Evolutionary conservation across 257 asterid genomes (phyloP).

Genomic region (Forsythia suspensa): DNA sequence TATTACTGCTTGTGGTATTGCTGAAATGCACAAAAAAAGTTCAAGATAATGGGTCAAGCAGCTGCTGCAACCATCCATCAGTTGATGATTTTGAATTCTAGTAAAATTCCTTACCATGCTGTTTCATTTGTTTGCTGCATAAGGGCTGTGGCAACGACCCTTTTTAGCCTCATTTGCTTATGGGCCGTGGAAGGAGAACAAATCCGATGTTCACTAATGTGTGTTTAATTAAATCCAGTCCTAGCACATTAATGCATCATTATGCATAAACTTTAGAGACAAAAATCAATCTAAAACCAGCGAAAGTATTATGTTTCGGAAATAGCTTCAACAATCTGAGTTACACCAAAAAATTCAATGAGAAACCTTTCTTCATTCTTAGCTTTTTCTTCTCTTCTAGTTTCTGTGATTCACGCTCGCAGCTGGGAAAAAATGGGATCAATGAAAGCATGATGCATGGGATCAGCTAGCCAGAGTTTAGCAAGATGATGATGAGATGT

Average conservation of each 20-base stretch:
- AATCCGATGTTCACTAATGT: not conserved
- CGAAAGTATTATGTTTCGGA: not conserved
- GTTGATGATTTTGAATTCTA: no score
- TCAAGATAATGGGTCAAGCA: no score
- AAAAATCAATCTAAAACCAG: not conserved
- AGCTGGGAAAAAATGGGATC: constrained; percentile 50
- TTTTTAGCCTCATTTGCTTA: no score
- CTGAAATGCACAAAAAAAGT: no score
- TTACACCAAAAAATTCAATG: not conserved
- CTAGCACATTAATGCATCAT: not conserved
- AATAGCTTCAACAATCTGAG: not conserved
- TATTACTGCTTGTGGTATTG: no score
- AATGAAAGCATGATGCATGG: constrained; percentile 39
- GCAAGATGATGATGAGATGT: constrained; percentile 52
- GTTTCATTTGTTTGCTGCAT: no score
- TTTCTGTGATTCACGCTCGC: constrained; percentile 7
- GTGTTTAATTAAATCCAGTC: not conserved
- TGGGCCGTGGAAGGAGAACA: not conserved
- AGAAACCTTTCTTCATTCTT: not conserved
- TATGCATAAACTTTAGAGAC: not conserved
- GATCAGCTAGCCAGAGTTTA: constrained; percentile 54
- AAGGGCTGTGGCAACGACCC: no score
- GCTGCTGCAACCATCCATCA: no score
- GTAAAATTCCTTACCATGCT: no score
- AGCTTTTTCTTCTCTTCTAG: not conserved